Evolutionary conservation across 345 rosid species (phyloP), one percentile per base, ranked within the genome.

Genomic region (Ceriops zippeliana): DNA sequence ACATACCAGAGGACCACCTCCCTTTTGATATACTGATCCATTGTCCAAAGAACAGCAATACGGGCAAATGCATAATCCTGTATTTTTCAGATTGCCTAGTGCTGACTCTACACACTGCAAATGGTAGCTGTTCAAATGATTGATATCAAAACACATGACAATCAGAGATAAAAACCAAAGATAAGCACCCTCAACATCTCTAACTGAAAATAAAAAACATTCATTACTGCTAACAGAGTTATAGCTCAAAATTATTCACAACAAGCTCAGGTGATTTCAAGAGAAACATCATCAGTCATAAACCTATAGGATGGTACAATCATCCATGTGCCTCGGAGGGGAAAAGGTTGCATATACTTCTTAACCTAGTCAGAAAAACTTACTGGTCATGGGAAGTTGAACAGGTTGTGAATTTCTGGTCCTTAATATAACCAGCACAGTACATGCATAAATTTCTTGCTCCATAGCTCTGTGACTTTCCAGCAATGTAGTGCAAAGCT

Each of bases 351-450:
- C 28, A 59, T 47, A 47, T 31, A 19, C 37, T 54, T 24, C n/a
- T 54, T 11, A 62, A 38, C 72, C 61, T 52, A 58, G 35, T 34
- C 47, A 63, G 57, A 64, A 65, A 59, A 66, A 69, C 83, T 84
- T 86, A 89, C 96, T 89, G 46, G 83, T 86, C 86, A 49, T 82
- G 77, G 75, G 92, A 89, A 4, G 62, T 61, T 30, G 81, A 79
- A 75, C 92, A 89, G 69, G 66, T 73, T 62, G 73, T 58, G 58
- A 73, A 34, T 49, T 75, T 69, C 49, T 63, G 75, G 72, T 78
- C 83, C 69, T 71, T 76, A 47, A 68, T 58, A 73, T 51, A 67
- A 71, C 42, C 76, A n/a, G 73, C 46, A 53, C 87, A 85, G 80
- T 83, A 75, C 69, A 82, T 73, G 80, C 77, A 80, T 49, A 74